Evolutionary conservation across 106 monocot genomes (phyloP).

Genomic region (Dendrobium officinale): DNA sequence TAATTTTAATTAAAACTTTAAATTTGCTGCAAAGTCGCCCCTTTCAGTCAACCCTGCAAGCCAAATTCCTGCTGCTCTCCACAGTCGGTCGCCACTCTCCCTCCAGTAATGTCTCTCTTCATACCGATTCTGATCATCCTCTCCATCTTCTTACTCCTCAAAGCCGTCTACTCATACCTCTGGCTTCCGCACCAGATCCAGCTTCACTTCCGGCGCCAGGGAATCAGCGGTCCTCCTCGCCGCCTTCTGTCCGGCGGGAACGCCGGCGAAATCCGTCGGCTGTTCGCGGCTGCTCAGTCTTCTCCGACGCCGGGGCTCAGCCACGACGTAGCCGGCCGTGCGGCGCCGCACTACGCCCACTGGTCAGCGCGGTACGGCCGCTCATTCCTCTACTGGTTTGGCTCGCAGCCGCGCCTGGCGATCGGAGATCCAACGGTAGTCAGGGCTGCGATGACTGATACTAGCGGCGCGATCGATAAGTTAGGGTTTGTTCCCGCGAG

Average conservation of each 20-base stretch:
- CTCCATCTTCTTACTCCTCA: slow-evolving; percentile 19
- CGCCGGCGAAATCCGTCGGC: slow-evolving; percentile 42
- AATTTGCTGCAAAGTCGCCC: too few species aligned
- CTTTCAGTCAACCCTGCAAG: too few species aligned
- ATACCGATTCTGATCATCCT: slow-evolving; percentile 10
- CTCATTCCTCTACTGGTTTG: slow-evolving; percentile 75
- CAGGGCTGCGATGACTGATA: slow-evolving; percentile 33
- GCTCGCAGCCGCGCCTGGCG: slow-evolving; percentile 51
- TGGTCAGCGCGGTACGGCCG: slow-evolving; percentile 58
- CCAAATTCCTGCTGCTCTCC: background rate
- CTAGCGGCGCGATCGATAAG: slow-evolving; percentile 45
- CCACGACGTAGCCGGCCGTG: slow-evolving; percentile 44
- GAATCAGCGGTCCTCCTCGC: slow-evolving; percentile 46
- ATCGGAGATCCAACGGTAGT: slow-evolving; percentile 47
- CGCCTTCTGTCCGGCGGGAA: slow-evolving; percentile 55
- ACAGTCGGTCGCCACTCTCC: background rate
- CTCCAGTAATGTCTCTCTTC: background rate
- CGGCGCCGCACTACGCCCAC: slow-evolving; percentile 42
- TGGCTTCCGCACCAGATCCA: slow-evolving; percentile 41
- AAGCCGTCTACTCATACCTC: slow-evolving; percentile 24
- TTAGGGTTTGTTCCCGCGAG: slow-evolving; percentile 40
- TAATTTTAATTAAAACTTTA: too few species aligned
- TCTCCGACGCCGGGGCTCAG: slow-evolving; percentile 17
- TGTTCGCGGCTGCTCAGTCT: slow-evolving; percentile 46
- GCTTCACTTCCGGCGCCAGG: slow-evolving; percentile 52